phyloP scores from a whole-genome alignment of 139 green algal species.

The Micractinium sp. region DNA sequence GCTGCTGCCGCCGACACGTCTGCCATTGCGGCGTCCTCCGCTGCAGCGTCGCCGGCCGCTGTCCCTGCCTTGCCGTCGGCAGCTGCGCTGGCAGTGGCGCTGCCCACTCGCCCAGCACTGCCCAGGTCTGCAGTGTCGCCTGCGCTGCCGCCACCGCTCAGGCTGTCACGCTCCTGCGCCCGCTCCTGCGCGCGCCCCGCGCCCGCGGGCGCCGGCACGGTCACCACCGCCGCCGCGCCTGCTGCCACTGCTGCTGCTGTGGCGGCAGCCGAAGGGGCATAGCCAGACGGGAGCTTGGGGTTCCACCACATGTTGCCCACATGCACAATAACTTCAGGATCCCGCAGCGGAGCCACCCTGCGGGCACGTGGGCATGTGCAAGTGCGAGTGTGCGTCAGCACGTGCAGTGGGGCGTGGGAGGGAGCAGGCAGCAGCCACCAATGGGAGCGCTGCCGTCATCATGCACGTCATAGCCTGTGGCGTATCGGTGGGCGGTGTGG shows the following conservation, averaged over 20 bases:
- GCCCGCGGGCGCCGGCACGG: not conserved
- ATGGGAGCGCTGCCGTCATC: not conserved
- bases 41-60: no score
- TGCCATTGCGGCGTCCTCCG: no score
- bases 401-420: not conserved
- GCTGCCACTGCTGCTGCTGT: conserved; percentile 8
- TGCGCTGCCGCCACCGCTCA: conserved; percentile 2
- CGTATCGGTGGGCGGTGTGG: no score
- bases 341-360: conserved; percentile 39
- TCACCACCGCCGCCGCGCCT: conserved; percentile 6
- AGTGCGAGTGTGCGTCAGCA: not conserved
- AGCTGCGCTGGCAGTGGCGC: not conserved
- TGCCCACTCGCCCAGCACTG: not conserved
- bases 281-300: conserved; percentile 43
- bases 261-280: not conserved
- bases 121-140: not conserved
- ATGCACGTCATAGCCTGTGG: not conserved
- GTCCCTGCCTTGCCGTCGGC: not conserved
- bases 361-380: not conserved
- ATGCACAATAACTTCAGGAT: conserved; percentile 58
- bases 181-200: not conserved
- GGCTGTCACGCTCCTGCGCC: not conserved
- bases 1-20: not conserved
- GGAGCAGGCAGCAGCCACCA: not conserved
- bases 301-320: conserved; percentile 80